phyloP scores from a whole-genome alignment of 78 protist genomes.

The Monocercomonoides exilis region DNA sequence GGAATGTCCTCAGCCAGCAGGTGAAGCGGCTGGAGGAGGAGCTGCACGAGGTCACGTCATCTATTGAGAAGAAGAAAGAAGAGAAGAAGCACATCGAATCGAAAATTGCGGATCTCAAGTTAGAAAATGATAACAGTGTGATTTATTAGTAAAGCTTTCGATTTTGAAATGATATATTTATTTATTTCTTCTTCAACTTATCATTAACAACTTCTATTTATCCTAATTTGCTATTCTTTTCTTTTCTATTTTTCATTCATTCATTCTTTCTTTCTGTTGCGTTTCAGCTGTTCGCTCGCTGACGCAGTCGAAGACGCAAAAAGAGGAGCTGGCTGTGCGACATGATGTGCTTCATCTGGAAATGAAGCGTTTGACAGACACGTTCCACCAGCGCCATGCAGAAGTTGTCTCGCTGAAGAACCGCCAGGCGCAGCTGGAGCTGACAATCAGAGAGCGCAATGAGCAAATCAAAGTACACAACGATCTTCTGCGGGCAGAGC shows the following conservation, averaged over 20 bases:
- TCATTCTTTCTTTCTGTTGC: too few relatives aligned
- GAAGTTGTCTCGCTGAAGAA: slow-evolving; percentile 50
- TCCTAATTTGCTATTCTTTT: too few relatives aligned
- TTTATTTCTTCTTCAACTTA: too few relatives aligned
- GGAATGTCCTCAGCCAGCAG: slow-evolving; percentile 29
- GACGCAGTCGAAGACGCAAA: slow-evolving; percentile 3
- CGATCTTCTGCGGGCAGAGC: slow-evolving; percentile 39
- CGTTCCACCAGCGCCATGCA: slow-evolving; percentile 20
- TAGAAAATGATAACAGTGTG: slow-evolving; percentile 9
- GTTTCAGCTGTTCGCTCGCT: not conserved
- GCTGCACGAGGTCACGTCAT: not conserved
- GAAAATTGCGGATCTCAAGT: not conserved
- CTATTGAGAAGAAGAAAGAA: not conserved
- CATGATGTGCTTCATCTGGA: slow-evolving; percentile 54
- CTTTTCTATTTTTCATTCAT: too few relatives aligned
- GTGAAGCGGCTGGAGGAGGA: slow-evolving; percentile 17
- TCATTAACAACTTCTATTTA: too few relatives aligned
- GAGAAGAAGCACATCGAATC: not conserved
- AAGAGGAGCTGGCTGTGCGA: slow-evolving; percentile 44
- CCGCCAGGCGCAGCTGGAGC: slow-evolving; percentile 44
- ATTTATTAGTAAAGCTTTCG: too few relatives aligned
- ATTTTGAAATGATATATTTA: too few relatives aligned
- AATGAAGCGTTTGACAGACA: slow-evolving; percentile 38
- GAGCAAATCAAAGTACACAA: slow-evolving; percentile 41
- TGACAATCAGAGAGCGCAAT: slow-evolving; percentile 45